Evolutionary conservation across 176 grass and related monocot species (phyloP).

Genomic region (Oryza glaberrima): DNA sequence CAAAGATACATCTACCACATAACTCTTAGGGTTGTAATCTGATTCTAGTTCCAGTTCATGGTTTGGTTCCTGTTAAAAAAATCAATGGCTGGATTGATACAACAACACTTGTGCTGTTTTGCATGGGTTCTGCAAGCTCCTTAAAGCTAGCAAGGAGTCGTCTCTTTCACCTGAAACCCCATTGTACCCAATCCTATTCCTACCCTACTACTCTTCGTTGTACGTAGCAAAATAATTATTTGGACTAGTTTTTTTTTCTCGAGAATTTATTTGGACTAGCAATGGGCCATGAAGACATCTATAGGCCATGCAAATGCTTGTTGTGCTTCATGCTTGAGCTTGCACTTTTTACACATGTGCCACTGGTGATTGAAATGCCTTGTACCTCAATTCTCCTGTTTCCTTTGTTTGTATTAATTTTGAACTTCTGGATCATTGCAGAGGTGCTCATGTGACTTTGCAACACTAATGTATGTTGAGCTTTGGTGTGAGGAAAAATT

Average conservation of each 20-base stretch:
- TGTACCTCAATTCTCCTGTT: background rate
- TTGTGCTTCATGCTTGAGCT: background rate
- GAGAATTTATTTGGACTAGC: no score
- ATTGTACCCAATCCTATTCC: background rate
- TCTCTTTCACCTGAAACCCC: background rate
- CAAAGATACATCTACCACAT: background rate
- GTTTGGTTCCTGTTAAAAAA: background rate
- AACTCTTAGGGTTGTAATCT: background rate
- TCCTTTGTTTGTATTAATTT: conserved; percentile 35
- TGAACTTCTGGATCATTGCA: conserved; percentile 46
- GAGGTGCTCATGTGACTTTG: conserved; percentile 82
- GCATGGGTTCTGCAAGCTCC: background rate
- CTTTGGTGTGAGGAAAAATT: conserved; percentile 97
- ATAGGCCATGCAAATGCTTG: background rate
- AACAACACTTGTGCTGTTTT: conserved; percentile 7
- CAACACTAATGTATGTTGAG: conserved; percentile 80
- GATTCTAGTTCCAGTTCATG: conserved; percentile 5
- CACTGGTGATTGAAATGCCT: background rate
- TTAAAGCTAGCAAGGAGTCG: background rate
- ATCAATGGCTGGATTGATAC: background rate
- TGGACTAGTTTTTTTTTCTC: no score
- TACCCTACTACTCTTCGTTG: background rate
- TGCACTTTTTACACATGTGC: conserved; percentile 18
- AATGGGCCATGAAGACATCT: conserved; percentile 10
- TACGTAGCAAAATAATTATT: conserved; percentile 17